Evolutionary conservation across 208 protist species (phyloP), one percentile per base, ranked within the genome.

Genomic region (Wallacemonas sp.): DNA sequence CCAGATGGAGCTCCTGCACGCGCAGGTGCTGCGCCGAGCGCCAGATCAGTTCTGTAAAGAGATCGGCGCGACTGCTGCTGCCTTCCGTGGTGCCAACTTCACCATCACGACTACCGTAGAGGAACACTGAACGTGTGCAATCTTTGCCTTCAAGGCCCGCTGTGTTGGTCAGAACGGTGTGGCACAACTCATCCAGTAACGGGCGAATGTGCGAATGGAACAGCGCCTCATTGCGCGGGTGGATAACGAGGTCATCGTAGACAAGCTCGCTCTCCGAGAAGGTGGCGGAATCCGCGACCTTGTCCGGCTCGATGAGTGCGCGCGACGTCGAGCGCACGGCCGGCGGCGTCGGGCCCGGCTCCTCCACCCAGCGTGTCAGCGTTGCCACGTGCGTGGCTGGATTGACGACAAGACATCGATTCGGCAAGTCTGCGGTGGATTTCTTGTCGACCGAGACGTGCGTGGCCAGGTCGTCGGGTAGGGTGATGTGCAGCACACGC

Each of bases 331-430:
- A n/a, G n/a, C n/a, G n/a, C n/a, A n/a, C n/a, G n/a, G n/a, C n/a
- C n/a, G n/a, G n/a, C n/a, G n/a, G n/a, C n/a, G n/a, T n/a, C n/a
- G n/a, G n/a, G n/a, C n/a, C n/a, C n/a, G 16, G 42, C 42, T 22
- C 11, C 26, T 59, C 31, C 5, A 16, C 52, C 29, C 52, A 59
- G 0, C 32, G 52, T 8, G 33, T 70, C 7, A 74, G 63, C 22
- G 55, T 66, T 1, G 55, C 74, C n/a, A 63, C 44, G 36, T 52
- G 46, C 29, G 57, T 68, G 16, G 32, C 7, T 20, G 69, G 50
- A 62, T 79, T 70, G 36, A 69, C 64, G 14, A 74, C 46, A 23
- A 79, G 44, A 31, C 74, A 79, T 5, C 74, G 49, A 33, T 79
- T 74, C 39, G 67, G 57, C 7, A 64, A 42, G 23, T 18, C 44